Percentiles rank a stretch among this genome's conserved stretches.
Conservation (phyloP, 2,329 filamentous ascomycete genomes). For the Colletotrichum sp. region DNA sequence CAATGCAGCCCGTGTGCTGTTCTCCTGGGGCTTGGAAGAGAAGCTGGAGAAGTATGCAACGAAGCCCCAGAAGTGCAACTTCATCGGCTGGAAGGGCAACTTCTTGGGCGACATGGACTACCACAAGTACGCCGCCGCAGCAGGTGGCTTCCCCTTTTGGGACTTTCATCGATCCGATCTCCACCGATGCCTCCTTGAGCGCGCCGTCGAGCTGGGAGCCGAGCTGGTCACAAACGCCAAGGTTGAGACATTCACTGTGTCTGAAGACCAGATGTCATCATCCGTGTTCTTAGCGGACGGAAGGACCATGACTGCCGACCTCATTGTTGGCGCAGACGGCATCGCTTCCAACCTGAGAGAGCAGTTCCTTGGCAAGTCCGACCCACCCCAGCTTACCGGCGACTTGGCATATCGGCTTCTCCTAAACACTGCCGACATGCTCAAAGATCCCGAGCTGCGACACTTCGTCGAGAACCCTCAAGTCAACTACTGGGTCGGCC, state of each 20-base stretch:
- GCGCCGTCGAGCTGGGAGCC: slow-evolving; percentile 16
- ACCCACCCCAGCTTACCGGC: slow-evolving; percentile 27
- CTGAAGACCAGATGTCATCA: neutral
- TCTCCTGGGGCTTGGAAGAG: slow-evolving; percentile 22
- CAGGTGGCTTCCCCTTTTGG: slow-evolving; percentile 18
- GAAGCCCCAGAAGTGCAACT: slow-evolving; percentile 13
- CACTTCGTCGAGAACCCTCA: slow-evolving; percentile 25
- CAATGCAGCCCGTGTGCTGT: slow-evolving; percentile 15
- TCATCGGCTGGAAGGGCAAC: slow-evolving; percentile 21
- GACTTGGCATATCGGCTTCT: slow-evolving; percentile 33
- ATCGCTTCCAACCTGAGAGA: slow-evolving; percentile 34
- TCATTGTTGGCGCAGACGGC: slow-evolving; percentile 51
- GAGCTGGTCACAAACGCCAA: slow-evolving; percentile 2
- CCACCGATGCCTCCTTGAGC: slow-evolving; percentile 12
- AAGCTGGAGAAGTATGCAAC: slow-evolving; percentile 22
- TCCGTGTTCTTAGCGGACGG: slow-evolving; percentile 26
- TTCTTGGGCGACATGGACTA: slow-evolving; percentile 20
- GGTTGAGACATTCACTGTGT: slow-evolving; percentile 16
- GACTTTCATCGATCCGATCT: slow-evolving; percentile 24
- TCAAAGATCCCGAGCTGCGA: slow-evolving; percentile 26
- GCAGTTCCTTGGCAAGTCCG: slow-evolving; percentile 2
- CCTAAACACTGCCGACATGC: slow-evolving; percentile 25
- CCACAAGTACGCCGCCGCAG: slow-evolving; percentile 9
- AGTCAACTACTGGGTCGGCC: slow-evolving; percentile 31
- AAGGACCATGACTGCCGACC: slow-evolving; percentile 33